phyloP scores from a whole-genome alignment of 352 stramenopile species.

The Globisporangium canariense region DNA sequence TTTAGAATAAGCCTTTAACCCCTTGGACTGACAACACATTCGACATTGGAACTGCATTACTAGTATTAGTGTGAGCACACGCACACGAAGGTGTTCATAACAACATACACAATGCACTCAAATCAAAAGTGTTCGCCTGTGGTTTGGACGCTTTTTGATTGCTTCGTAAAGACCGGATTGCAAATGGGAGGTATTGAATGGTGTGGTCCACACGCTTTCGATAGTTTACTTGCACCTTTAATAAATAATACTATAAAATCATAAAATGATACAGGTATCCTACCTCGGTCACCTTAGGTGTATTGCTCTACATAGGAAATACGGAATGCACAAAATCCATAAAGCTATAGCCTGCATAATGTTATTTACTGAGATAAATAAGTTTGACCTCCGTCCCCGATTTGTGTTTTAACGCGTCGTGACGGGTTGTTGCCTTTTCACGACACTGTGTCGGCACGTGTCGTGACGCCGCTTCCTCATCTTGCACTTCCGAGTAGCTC shows the following conservation, averaged over 20 bases:
- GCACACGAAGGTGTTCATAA: background rate
- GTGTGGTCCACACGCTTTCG: too few relatives aligned
- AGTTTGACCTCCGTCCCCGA: too few relatives aligned
- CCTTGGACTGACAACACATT: background rate
- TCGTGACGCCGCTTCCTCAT: background rate
- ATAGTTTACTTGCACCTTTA: too few relatives aligned
- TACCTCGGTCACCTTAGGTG: too few relatives aligned
- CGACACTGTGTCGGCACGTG: background rate
- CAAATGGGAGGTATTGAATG: too few relatives aligned
- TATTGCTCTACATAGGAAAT: too few relatives aligned
- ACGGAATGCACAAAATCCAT: too few relatives aligned
- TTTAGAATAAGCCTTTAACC: background rate
- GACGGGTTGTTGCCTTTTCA: background rate
- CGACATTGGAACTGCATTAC: background rate
- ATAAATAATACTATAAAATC: too few relatives aligned
- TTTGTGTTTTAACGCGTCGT: background rate
- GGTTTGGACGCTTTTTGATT: background rate
- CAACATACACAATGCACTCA: conserved; percentile 1
- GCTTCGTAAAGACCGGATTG: background rate
- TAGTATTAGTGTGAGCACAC: conserved; percentile 1
- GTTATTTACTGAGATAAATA: background rate
- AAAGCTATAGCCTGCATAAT: background rate
- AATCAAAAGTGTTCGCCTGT: background rate
- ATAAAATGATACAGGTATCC: too few relatives aligned
- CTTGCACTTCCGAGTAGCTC: background rate